Conservation (phyloP, 805 yeast species). For the Barnettozyma californica region DNA sequence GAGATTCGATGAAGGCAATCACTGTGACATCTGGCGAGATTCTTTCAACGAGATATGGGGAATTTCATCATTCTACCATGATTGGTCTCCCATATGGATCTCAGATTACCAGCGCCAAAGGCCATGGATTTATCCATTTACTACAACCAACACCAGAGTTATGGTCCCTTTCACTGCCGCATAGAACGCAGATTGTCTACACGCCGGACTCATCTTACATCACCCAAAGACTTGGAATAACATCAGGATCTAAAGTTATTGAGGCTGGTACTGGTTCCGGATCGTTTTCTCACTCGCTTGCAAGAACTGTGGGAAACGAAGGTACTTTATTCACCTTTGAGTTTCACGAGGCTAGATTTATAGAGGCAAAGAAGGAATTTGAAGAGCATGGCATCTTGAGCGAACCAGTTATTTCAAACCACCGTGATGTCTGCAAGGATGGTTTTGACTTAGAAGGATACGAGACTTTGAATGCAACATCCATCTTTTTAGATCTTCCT, state of each 20-base stretch:
- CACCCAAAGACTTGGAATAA: constrained; percentile 70
- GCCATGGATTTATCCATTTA: constrained; percentile 80
- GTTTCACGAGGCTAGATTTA: constrained; percentile 79
- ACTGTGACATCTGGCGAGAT: constrained; percentile 50
- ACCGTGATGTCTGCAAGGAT: constrained; percentile 85
- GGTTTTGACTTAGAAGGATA: constrained; percentile 62
- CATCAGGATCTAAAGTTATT: constrained; percentile 71
- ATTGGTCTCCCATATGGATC: constrained; percentile 79
- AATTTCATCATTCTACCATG: constrained; percentile 80
- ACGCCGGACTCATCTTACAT: constrained; percentile 93
- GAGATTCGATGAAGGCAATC: constrained; percentile 76
- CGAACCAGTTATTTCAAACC: constrained; percentile 56
- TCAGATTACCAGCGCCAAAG: constrained; percentile 72
- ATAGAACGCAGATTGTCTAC: constrained; percentile 95
- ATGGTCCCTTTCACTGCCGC: constrained; percentile 95
- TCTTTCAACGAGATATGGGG: constrained; percentile 84
- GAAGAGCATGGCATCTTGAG: constrained; percentile 60
- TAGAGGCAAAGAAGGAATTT: constrained; percentile 77
- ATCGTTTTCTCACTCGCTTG: constrained; percentile 88
- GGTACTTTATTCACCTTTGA: constrained; percentile 83
- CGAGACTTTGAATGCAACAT: constrained; percentile 51
- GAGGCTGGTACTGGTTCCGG: constrained; percentile 99
- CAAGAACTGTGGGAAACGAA: constrained; percentile 53
- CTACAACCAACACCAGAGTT: constrained; percentile 91
- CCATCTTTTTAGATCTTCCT: constrained; percentile 86